Base-by-base conservation (phyloP, 208 protist genomes). In the Trypanosoma rangeli region DNA sequence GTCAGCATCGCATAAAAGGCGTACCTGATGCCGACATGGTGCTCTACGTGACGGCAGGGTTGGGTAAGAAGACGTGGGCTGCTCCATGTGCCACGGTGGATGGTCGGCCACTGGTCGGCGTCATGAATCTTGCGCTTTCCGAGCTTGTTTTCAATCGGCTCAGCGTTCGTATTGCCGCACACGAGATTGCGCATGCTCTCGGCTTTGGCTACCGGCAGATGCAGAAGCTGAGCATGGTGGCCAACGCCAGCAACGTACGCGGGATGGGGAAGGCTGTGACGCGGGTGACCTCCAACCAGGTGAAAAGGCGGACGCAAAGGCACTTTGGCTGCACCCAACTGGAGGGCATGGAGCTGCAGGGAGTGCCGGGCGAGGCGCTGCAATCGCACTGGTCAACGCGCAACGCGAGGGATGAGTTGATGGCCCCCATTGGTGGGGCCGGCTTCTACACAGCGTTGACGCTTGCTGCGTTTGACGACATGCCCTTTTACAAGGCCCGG, bases 371-470 rank as follows among this genome's bases (percentile, higher is more conserved):
- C 9, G 37, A 46, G 68, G 46, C 9, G 37, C 31, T 35, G 69
- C 55, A 20, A 0, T 79, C 74, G 26, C 76, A 79, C 68, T 85
- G 75, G 70, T 66, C 72, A 20, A 24, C 57, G 31, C 75, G 80
- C 31, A 79, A 79, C 62, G 64, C 66, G 28, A 73, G 69, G 63
- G 68, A 76, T 16, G 80, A 85, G 29, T 29, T 85, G 46, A 85
- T 85, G 64, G 42, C 16, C 22, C 26, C 57, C 20, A 49, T 50
- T 22, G 44, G 5, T 44, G 68, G 46, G 26, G 63, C 29, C 33
- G 68, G 42, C 20, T 68, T 37, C 46, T 84, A 84, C 68, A 84
- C 62, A 18, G 69, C 74, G 28, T 42, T 85, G 22, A 85, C 80
- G 12, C 68, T 85, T 39, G 76, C 75, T 16, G 35, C 52, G 13